These are phyloP conservation scores for Trichosporon coremiiforme DNA, from an alignment of 1,284 basidiomycete species.

Conservation along the genomic window DNA sequence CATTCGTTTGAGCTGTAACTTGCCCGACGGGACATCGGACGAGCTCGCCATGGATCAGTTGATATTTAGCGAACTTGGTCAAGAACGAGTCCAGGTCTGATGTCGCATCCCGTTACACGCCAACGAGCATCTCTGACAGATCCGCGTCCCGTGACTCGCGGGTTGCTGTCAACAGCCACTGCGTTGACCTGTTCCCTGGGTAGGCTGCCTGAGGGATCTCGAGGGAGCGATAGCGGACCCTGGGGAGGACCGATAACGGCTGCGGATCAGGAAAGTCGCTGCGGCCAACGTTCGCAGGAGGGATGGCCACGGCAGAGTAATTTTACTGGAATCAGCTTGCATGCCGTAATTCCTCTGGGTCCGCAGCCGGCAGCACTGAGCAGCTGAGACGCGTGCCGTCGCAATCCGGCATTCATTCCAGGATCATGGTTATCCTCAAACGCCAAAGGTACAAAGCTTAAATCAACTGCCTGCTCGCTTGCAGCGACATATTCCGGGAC, in stretches of 20 bases:
- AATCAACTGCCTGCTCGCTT: background rate
- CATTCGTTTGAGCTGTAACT: background rate
- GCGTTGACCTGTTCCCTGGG: background rate
- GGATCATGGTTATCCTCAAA: slow-evolving; percentile 8
- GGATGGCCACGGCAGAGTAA: background rate
- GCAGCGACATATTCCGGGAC: background rate
- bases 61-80: background rate
- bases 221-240: background rate
- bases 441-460: background rate
- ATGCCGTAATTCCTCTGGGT: background rate
- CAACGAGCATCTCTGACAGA: slow-evolving; percentile 12
- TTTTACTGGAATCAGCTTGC: background rate
- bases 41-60: background rate
- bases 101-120: slow-evolving; percentile 6
- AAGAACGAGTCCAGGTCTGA: background rate
- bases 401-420: background rate
- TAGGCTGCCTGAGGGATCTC: background rate
- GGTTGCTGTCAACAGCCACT: background rate
- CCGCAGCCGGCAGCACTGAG: background rate
- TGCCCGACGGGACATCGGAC: background rate
- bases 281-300: background rate
- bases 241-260: background rate
- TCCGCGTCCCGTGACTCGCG: slow-evolving; percentile 15
- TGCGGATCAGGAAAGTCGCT: slow-evolving; percentile 1
- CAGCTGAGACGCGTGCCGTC: background rate